Conservation (phyloP, 768 basidiomycete genomes). For the Agrocybe praecox region DNA sequence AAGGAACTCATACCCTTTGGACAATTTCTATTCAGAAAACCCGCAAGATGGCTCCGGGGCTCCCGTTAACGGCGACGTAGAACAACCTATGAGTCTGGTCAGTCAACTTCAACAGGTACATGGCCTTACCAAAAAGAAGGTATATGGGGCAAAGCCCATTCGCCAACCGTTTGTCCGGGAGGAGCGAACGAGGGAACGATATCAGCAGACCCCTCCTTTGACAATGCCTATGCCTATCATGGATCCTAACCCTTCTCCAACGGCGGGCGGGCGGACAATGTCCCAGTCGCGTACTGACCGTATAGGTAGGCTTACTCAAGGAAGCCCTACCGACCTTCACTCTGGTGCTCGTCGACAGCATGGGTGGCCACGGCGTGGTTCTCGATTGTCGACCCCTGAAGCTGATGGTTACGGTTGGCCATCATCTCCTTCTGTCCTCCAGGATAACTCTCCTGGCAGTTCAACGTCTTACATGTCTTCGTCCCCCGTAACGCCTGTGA, state of each 20-base stretch:
- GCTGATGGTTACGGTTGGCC: slow-evolving; percentile 23
- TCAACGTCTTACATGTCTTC: slow-evolving; percentile 19
- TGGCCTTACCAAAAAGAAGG: slow-evolving; percentile 71
- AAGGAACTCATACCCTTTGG: slow-evolving; percentile 39
- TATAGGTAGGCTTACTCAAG: slow-evolving; percentile 32
- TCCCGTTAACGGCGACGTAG: slow-evolving; percentile 19
- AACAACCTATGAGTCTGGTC: slow-evolving; percentile 53
- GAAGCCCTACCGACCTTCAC: slow-evolving; percentile 33
- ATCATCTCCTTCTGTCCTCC: slow-evolving; percentile 9
- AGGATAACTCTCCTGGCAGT: slow-evolving; percentile 13
- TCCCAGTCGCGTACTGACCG: slow-evolving; percentile 37
- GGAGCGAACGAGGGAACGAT: slow-evolving; percentile 38
- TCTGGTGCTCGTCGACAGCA: slow-evolving; percentile 22
- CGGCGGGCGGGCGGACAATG: slow-evolving; percentile 31
- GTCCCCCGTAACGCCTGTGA: slow-evolving; percentile 18
- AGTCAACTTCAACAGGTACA: slow-evolving; percentile 66
- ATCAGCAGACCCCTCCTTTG: slow-evolving; percentile 25
- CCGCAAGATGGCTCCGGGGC: slow-evolving; percentile 14
- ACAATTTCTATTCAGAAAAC: slow-evolving; percentile 20
- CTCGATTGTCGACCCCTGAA: slow-evolving; percentile 40
- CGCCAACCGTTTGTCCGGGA: slow-evolving; percentile 58
- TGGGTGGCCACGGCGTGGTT: slow-evolving; percentile 30
- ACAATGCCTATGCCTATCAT: slow-evolving; percentile 24
- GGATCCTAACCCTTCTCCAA: slow-evolving; percentile 17
- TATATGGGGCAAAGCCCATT: slow-evolving; percentile 54